Evolutionary conservation across 2,329 filamentous ascomycete species (phyloP), one percentile per base, ranked within the genome.

Genomic region (Whalleya microplaca): DNA sequence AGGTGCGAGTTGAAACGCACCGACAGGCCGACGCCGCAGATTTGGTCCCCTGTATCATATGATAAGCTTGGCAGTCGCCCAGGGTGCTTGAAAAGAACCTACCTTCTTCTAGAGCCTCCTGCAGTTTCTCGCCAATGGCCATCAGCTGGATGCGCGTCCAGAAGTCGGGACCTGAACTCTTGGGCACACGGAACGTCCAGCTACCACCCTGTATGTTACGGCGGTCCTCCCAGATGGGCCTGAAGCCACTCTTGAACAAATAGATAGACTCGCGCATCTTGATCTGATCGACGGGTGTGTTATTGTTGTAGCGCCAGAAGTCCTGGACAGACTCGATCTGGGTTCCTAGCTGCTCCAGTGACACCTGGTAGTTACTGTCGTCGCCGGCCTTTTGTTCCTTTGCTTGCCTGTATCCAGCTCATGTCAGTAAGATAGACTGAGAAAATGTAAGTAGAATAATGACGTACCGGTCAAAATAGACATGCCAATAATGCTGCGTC

Each of bases 141-240:
- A 95, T 81, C 71, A 94, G 78, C 76, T 92, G 85, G 59, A 96
- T 82, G 71, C 88, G 86, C 66, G 87, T 92, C 91, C 89, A 97
- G 70, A 91, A 89, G 66, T 88, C 88, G 2, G 86, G 84, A 5
- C 85, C 85, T 40, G 84, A 82, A 59, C 80, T 81, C 79, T 96
- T 96, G 62, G 88, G 87, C 44, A 97, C 88, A 48, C 93, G 87
- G 75, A 98, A 96, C 20, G 92, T 96, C 92, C 92, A 97, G 72
- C 90, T 89, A 48, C 94, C 94, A 50, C 94, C 94, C 59, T 87
- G 82, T 57, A 89, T 80, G 75, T 97, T 97, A 67, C 95, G 87
- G 41, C 90, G 85, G 72, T 98, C 94, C 76, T 92, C 90, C 89
- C 89, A 92, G 64, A 92, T 78, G 54, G 90, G 90, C 61, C 83